These are phyloP conservation scores for Phytophthora sp. DNA, from an alignment of 352 stramenopile species.

Conservation along the genomic window DNA sequence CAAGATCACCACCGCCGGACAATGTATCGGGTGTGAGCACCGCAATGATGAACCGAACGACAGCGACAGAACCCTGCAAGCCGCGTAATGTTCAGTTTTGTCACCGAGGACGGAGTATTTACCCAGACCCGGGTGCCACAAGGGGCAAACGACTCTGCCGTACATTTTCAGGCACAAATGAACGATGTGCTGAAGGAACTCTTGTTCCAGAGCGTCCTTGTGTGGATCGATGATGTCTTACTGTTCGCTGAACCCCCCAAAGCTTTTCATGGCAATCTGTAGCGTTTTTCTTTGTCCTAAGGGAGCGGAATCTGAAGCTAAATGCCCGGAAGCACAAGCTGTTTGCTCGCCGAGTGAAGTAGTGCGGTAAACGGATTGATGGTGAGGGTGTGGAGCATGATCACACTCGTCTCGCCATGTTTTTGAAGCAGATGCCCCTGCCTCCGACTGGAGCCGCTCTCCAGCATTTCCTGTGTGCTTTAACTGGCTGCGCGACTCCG, in stretches of 20 bases:
- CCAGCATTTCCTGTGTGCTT: slow-evolving; percentile 25
- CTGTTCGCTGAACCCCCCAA: not conserved
- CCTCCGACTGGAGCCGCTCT: slow-evolving; percentile 8
- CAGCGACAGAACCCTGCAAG: too few relatives aligned
- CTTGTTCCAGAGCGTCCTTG: not conserved
- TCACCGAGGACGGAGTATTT: not conserved
- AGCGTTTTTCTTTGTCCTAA: slow-evolving; percentile 3
- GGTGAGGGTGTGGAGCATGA: slow-evolving; percentile 15
- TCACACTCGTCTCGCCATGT: not conserved
- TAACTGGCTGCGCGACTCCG: slow-evolving; percentile 17
- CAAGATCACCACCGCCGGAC: too few relatives aligned
- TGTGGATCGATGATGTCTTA: slow-evolving; percentile 6
- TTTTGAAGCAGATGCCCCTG: slow-evolving; percentile 18
- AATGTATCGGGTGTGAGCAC: too few relatives aligned
- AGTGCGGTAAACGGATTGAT: slow-evolving; percentile 18
- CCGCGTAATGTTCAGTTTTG: slow-evolving; percentile 7
- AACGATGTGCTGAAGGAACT: not conserved
- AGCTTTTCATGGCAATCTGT: not conserved
- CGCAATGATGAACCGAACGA: too few relatives aligned
- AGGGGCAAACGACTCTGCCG: slow-evolving; percentile 5
- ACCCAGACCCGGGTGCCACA: not conserved
- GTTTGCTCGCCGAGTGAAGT: slow-evolving; percentile 19
- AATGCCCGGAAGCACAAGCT: slow-evolving; percentile 25
- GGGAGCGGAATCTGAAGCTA: slow-evolving; percentile 8
- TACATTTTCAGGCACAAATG: slow-evolving; percentile 10